These are phyloP conservation scores for Fusarium nisikadoi DNA, from an alignment of 2,329 filamentous ascomycete species.

Conservation along the genomic window DNA sequence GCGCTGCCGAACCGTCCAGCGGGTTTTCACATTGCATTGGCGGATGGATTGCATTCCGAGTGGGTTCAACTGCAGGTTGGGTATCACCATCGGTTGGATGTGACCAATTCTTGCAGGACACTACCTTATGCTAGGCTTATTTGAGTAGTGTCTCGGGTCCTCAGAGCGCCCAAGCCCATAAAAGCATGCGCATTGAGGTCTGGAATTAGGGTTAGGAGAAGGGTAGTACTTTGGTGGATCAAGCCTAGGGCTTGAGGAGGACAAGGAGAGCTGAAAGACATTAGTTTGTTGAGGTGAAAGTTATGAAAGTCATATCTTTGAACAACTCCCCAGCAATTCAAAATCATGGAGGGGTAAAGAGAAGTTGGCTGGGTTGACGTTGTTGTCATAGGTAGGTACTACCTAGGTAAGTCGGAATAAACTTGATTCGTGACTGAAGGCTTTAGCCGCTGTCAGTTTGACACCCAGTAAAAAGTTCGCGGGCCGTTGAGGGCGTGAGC, in stretches of 20 bases:
- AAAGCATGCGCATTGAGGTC: slow-evolving; percentile 19
- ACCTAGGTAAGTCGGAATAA: slow-evolving; percentile 9
- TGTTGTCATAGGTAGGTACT: not conserved
- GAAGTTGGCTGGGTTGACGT: slow-evolving; percentile 9
- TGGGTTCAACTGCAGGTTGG: slow-evolving; percentile 33
- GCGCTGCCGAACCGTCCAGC: slow-evolving; percentile 31
- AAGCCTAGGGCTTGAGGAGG: slow-evolving; percentile 25
- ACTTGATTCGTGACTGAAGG: slow-evolving; percentile 25
- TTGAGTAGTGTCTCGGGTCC: slow-evolving; percentile 31
- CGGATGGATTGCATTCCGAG: slow-evolving; percentile 21
- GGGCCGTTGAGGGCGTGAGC: slow-evolving; percentile 29
- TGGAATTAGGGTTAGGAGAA: slow-evolving; percentile 34
- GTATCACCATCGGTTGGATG: slow-evolving; percentile 34
- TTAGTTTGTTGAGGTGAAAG: slow-evolving; percentile 2
- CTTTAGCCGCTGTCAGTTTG: slow-evolving; percentile 27
- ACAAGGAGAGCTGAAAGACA: slow-evolving; percentile 2
- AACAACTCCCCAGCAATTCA: not conserved
- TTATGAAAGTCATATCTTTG: not conserved
- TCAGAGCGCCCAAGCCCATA: slow-evolving; percentile 4
- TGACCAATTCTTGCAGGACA: slow-evolving; percentile 26
- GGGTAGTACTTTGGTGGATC: slow-evolving; percentile 26
- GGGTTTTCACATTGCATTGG: slow-evolving; percentile 35
- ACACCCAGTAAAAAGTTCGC: slow-evolving; percentile 32
- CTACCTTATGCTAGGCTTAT: slow-evolving; percentile 34
- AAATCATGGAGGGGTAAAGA: slow-evolving; percentile 9